Conservation (phyloP, 176 grass and related monocot species). For the Triticum timopheevii region DNA sequence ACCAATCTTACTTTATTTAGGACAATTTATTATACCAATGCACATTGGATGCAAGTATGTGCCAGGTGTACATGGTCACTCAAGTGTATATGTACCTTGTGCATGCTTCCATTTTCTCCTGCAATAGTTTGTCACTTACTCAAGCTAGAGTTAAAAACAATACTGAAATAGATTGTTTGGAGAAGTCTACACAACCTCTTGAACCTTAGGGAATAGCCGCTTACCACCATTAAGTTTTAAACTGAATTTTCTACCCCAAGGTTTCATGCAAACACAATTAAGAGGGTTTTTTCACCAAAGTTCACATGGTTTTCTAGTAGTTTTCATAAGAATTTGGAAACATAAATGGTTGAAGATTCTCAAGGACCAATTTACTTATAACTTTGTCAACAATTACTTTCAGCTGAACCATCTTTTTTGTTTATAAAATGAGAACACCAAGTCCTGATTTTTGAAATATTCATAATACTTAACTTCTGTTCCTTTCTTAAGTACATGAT, state of each 20-base stretch:
- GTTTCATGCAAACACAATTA: not conserved
- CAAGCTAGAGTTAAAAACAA: not conserved
- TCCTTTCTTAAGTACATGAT: not conserved
- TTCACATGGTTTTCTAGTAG: not conserved
- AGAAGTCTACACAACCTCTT: not conserved
- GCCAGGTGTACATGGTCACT: not conserved
- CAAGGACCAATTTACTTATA: not conserved
- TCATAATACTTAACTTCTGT: not conserved
- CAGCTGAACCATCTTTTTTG: not conserved
- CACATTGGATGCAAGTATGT: not conserved
- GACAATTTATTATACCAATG: not conserved
- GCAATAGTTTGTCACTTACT: not conserved
- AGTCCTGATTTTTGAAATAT: not conserved
- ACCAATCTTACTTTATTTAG: not conserved
- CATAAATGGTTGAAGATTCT: not conserved
- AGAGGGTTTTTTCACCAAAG: not conserved
- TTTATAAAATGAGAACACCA: not conserved
- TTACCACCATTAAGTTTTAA: not conserved
- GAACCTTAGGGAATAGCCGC: not conserved
- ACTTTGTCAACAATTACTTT: not conserved
- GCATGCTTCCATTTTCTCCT: not conserved
- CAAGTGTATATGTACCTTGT: not conserved
- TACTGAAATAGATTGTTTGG: not conserved
- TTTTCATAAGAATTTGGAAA: not conserved
- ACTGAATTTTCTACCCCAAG: not conserved